Evolutionary conservation across 805 yeast genomes (phyloP), one percentile per base, ranked within the genome.

Genomic region (Clavispora vitiphila): DNA sequence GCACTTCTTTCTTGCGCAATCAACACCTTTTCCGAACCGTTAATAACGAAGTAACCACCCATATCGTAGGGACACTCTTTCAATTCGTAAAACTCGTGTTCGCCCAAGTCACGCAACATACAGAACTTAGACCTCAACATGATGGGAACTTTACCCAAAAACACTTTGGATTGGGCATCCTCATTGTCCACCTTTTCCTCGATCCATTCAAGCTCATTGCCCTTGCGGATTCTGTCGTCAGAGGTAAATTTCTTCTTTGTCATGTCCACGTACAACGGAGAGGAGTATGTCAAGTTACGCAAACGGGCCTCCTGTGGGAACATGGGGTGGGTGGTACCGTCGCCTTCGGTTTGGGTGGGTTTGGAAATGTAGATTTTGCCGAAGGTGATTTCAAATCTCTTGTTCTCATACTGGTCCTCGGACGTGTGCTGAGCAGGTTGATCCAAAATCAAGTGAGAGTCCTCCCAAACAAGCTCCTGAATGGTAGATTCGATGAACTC

Each of bases 1-100:
- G 99, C 98, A 46, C 93, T 82, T 64, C 99, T 81, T 68, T 93
- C 99, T 69, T 93, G 99, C 24, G 99, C 99, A 71, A 93, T 93
- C 58, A 93, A 74, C 42, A 93, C 99, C 65, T 93, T 93, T 64
- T 93, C 99, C 16, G 97, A 88, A 56, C 99, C 99, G 70, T 93
- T 93, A 60, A 93, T 93, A 54, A 93, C 90, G 62, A 93, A 93
- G 67, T 93, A 93, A 48, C 99, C 99, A 65, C 99, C 99, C 95
- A 93, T 95, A 75, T 93, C 99, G 67, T 87, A 93, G 24, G 99
- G 99, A 70, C 99, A 93, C 69, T 93, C 99, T 66, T 93, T 90
- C 60, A 93, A 78, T 56, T 89, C 95, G 67, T 90, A 93, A 57
- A 90, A 78, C 66, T 93, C 99, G 53, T 86, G 88, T 55, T 93